These are phyloP conservation scores for Boletus sp. DNA, from an alignment of 768 basidiomycete genomes.

Conservation along the genomic window DNA sequence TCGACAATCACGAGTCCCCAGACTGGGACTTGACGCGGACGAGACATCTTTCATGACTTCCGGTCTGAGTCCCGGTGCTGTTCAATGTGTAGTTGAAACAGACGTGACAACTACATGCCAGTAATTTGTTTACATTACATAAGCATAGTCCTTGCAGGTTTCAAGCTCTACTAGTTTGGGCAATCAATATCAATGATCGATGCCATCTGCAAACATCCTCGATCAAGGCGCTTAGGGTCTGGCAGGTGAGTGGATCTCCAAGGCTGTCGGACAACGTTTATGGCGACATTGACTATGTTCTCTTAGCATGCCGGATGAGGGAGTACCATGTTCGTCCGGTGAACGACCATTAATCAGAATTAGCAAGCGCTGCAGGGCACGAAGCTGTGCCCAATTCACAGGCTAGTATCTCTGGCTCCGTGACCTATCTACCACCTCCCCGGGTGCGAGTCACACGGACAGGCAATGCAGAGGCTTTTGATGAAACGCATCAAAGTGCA, in stretches of 20 bases:
- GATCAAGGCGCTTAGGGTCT: too few relatives aligned
- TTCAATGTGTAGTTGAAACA: too few relatives aligned
- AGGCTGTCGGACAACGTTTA: neutral
- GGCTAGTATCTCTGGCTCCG: too few relatives aligned
- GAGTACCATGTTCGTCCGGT: neutral
- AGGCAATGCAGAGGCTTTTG: neutral
- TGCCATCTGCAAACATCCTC: too few relatives aligned
- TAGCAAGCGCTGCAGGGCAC: neutral
- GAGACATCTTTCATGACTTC: neutral
- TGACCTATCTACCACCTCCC: neutral
- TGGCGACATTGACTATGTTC: neutral
- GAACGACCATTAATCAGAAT: neutral
- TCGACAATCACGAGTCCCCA: neutral
- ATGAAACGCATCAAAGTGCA: neutral
- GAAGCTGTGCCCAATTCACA: neutral
- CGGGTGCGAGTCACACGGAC: neutral
- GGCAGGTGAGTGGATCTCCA: neutral
- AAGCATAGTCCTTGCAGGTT: too few relatives aligned
- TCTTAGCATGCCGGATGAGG: neutral
- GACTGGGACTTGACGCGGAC: neutral
- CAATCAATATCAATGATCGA: too few relatives aligned
- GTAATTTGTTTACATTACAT: too few relatives aligned
- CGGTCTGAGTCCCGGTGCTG: too few relatives aligned
- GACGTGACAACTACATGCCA: too few relatives aligned
- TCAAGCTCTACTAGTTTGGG: too few relatives aligned